Conservation (phyloP, 441 rosid genomes). For the Mallotus repandus region DNA sequence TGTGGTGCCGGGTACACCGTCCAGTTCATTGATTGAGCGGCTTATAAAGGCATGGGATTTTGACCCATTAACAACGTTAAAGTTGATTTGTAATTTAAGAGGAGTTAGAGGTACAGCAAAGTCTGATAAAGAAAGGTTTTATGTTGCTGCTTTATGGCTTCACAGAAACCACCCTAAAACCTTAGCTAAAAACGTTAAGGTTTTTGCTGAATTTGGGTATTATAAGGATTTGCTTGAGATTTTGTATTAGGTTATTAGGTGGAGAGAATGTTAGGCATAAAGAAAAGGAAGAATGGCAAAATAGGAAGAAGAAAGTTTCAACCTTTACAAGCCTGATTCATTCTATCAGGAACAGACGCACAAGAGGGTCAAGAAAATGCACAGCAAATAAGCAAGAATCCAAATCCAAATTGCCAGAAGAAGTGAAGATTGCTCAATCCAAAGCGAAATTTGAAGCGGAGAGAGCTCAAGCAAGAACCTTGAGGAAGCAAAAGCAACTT, state of each 20-base stretch:
- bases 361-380: no score
- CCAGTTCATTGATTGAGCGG: not conserved
- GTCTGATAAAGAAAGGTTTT: not conserved
- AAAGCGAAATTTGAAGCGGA: no score
- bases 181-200: constrained; percentile 16
- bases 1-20: not conserved
- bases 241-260: constrained; percentile 21
- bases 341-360: no score
- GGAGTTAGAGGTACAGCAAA: not conserved
- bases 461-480: not conserved
- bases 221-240: constrained; percentile 27
- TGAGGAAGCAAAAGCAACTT: constrained; percentile 19
- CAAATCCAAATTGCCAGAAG: not conserved
- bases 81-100: not conserved
- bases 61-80: not conserved
- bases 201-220: constrained; percentile 20
- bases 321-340: no score
- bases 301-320: no score
- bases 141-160: constrained; percentile 1
- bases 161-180: constrained; percentile 25
- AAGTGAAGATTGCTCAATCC: not conserved
- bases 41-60: not conserved
- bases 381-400: not conserved
- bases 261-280: constrained; percentile 20
- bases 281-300: not conserved